Percentiles rank a stretch among this genome's conserved stretches.
phyloP scores from a whole-genome alignment of 1,284 basidiomycete genomes.

The Ustilago xerochloae region DNA sequence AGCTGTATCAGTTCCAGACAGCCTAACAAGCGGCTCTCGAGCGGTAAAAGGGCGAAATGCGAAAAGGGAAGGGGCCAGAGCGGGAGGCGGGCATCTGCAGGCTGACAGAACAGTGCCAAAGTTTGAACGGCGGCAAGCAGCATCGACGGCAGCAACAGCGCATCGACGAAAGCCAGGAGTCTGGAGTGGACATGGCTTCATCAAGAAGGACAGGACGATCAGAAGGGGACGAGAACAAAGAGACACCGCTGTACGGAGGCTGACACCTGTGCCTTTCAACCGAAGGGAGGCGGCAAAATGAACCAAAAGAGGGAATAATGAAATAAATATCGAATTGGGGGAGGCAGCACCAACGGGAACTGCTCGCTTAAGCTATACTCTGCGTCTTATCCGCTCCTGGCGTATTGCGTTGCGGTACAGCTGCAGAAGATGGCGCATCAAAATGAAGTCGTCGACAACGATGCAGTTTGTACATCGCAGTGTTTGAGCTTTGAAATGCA shows the following conservation, averaged over 20 bases:
- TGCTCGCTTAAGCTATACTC: constrained; percentile 13
- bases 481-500: too few species aligned
- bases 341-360: too few species aligned
- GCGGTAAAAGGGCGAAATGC: constrained; percentile 1
- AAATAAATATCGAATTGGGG: too few species aligned
- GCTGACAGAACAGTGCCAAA: constrained; percentile 3
- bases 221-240: neutral
- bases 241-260: neutral
- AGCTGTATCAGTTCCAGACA: too few species aligned
- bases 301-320: neutral
- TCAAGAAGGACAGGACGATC: constrained; percentile 2
- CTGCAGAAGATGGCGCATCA: constrained; percentile 8
- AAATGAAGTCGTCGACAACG: constrained; percentile 1
- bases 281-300: neutral
- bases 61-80: neutral
- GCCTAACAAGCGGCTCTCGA: neutral
- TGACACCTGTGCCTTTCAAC: too few species aligned
- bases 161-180: constrained; percentile 35
- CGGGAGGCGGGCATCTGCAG: constrained; percentile 1
- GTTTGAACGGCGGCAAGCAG: neutral
- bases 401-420: constrained; percentile 1
- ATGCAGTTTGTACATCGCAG: constrained; percentile 2
- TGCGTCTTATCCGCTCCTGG: constrained; percentile 14
- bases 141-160: constrained; percentile 18
- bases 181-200: constrained; percentile 24